Evolutionary conservation across 2,329 filamentous ascomycete species (phyloP).

Genomic region (Sporothrix sp.): DNA sequence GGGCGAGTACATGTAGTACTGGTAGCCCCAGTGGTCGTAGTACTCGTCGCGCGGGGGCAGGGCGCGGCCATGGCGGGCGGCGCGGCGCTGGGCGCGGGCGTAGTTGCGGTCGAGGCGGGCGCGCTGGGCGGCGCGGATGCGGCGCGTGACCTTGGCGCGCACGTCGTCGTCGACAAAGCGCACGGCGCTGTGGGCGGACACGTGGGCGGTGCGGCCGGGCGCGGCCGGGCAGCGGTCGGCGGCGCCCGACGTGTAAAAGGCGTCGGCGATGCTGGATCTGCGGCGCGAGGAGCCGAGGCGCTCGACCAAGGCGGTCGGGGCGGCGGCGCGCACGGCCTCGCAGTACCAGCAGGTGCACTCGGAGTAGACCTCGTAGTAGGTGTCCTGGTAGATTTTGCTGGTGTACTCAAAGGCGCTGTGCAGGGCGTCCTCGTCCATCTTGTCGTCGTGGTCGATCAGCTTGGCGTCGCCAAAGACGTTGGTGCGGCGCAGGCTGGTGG

Average conservation of each 20-base stretch:
- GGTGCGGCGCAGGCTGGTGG: conserved; percentile 1
- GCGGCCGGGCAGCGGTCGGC: conserved; percentile 38
- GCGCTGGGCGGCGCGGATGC: conserved; percentile 28
- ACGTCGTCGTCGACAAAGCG: conserved; percentile 14
- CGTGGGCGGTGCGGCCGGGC: conserved; percentile 53
- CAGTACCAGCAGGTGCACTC: conserved; percentile 82
- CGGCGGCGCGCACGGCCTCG: conserved; percentile 53
- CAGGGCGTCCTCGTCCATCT: conserved; percentile 60
- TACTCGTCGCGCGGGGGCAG: conserved; percentile 40
- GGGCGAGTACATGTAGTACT: conserved; percentile 40
- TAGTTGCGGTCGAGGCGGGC: conserved; percentile 45
- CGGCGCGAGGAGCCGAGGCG: conserved; percentile 36
- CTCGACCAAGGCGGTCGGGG: conserved; percentile 38
- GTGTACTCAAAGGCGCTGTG: conserved; percentile 63
- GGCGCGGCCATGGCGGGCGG: conserved; percentile 38
- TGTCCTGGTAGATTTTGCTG: conserved; percentile 55
- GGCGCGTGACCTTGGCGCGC: conserved; percentile 13
- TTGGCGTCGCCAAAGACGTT: conserved; percentile 22
- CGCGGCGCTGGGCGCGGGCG: conserved; percentile 40
- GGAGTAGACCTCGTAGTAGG: conserved; percentile 57
- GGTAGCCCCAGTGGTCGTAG: conserved; percentile 45
- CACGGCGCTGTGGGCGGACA: conserved; percentile 64
- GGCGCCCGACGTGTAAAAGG: conserved; percentile 38
- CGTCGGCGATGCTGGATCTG: conserved; percentile 36
- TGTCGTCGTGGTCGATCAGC: conserved; percentile 77